Conservation (phyloP, 179 eudicot genomes). For the Amaranthus tricolor region DNA sequence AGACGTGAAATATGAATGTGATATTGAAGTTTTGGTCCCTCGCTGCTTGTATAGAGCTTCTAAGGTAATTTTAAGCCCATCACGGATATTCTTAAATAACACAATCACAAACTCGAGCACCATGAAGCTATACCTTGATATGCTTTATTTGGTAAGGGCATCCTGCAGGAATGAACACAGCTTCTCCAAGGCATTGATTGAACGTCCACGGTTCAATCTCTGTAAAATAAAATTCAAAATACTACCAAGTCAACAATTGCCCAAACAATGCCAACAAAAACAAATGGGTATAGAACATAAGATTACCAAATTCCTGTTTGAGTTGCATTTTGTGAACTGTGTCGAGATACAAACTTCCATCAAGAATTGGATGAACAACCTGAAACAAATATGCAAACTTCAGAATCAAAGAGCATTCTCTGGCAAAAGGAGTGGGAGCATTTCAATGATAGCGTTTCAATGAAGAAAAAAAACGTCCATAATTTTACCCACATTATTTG, state of each 20-base stretch:
- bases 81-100: background rate
- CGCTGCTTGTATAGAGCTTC: background rate
- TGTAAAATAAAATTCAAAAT: slow-evolving; percentile 26
- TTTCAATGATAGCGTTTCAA: too few species aligned
- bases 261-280: background rate
- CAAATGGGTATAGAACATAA: background rate
- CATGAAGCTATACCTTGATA: slow-evolving; percentile 47
- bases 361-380: slow-evolving; percentile 82
- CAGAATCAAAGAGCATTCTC: background rate
- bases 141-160: slow-evolving; percentile 82
- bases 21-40: too few species aligned
- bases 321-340: slow-evolving; percentile 66
- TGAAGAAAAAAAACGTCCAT: background rate
- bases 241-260: background rate
- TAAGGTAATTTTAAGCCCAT: background rate
- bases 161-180: slow-evolving; percentile 93
- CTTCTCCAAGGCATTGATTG: slow-evolving; percentile 81
- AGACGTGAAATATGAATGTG: background rate
- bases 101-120: background rate
- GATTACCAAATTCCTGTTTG: slow-evolving; percentile 84
- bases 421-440: too few species aligned
- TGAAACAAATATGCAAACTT: slow-evolving; percentile 28
- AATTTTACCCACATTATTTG: slow-evolving; percentile 44
- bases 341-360: slow-evolving; percentile 75
- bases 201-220: slow-evolving; percentile 96